Conservation (phyloP, 305 asterid species). For the Ilex paraguariensis region DNA sequence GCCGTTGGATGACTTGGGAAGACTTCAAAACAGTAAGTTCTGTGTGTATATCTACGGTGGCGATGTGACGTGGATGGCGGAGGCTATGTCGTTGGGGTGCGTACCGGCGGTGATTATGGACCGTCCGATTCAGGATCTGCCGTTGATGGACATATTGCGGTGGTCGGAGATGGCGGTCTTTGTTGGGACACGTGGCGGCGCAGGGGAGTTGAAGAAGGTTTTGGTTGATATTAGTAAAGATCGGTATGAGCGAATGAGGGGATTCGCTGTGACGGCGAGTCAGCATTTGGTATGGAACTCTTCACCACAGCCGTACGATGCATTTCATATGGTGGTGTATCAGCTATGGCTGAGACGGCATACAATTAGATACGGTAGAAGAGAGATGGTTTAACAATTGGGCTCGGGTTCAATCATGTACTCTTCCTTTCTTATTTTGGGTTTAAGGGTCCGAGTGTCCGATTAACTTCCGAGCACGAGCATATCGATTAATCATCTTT, state of each 20-base stretch:
- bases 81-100: slow-evolving; percentile 70
- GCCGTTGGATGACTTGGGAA: slow-evolving; percentile 16
- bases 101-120: slow-evolving; percentile 86
- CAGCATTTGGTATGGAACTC: slow-evolving; percentile 76
- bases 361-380: slow-evolving; percentile 62
- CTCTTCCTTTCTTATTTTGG: no score
- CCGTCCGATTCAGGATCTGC: slow-evolving; percentile 82
- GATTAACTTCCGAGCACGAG: no score
- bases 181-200: slow-evolving; percentile 46
- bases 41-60: slow-evolving; percentile 52
- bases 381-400: slow-evolving; percentile 26
- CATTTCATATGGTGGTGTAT: slow-evolving; percentile 79
- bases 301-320: slow-evolving; percentile 62
- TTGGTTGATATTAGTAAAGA: slow-evolving; percentile 46
- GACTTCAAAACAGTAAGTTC: slow-evolving; percentile 43
- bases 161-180: slow-evolving; percentile 68
- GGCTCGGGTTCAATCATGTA: no score
- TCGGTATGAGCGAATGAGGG: slow-evolving; percentile 48
- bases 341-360: slow-evolving; percentile 91
- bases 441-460: no score
- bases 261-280: slow-evolving; percentile 47
- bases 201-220: slow-evolving; percentile 43
- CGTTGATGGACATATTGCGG: slow-evolving; percentile 64
- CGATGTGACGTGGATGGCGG: slow-evolving; percentile 45
- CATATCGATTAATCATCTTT: no score